Evolutionary conservation across 352 stramenopile genomes (phyloP), one percentile per base, ranked within the genome.

Genomic region (Blastocystis hominis): DNA sequence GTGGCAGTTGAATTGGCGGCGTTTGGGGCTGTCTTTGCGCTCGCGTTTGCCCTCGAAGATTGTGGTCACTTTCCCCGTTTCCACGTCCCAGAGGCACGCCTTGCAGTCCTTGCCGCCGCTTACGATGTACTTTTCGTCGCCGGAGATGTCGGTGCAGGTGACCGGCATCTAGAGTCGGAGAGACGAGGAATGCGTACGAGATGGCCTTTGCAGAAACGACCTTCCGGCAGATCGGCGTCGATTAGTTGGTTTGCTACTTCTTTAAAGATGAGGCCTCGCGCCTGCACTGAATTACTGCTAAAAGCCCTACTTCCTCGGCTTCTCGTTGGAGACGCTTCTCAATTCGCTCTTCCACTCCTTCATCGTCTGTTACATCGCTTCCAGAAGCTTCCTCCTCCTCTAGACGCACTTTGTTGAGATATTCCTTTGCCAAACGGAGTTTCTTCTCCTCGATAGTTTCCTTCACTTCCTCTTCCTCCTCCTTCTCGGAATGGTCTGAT

Each of bases 61-160:
- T 1, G 64, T 88, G 5, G 90, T 61, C 30, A 88, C 88, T 64
- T 91, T 94, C 88, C 90, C 93, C 79, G 34, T 94, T 90, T 92
- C 91, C 46, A 92, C 88, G 75, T 92, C 91, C 94, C 94, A 98
- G 30, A 92, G 91, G 81, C 97, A 76, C 55, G 97, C 91, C 20
- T 92, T 93, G 72, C 95, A 95, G 89, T 97, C 95, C 89, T 98
- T 97, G 47, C 93, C 91, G 6, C 92, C 92, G 38, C 94, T 97
- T 89, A 95, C 97, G 24, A 93, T 93, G 1, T 91, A 95, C 77
- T 92, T 91, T 68, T 96, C 93, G 89, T 97, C 93, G 40, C 94
- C 91, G 24, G 92, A 91, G 62, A 97, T 90, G 84, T 93, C 95
- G 9, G 97, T 89, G 81, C 91, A 94, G 36, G 95, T 97, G 69